phyloP scores from a whole-genome alignment of 345 rosid species.

The Litchi chinensis region DNA sequence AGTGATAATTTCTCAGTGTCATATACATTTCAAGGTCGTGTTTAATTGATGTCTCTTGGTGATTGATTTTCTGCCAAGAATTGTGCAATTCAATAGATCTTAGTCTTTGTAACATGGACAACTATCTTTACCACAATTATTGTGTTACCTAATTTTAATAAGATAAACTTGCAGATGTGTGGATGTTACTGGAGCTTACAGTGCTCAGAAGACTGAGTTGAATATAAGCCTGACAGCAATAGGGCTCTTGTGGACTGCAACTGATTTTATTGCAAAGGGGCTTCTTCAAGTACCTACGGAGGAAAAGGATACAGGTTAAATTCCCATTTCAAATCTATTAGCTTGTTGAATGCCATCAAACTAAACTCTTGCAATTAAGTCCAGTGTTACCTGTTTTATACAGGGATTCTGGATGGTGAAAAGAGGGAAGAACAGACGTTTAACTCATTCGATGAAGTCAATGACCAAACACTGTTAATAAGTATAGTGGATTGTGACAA shows the following conservation, averaged over 20 bases:
- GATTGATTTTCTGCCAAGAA: constrained; percentile 10
- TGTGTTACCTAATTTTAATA: constrained; percentile 6
- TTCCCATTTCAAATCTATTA: constrained; percentile 10
- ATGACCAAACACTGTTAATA: constrained; percentile 32
- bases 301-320: constrained; percentile 62
- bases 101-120: constrained; percentile 10
- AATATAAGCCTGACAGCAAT: constrained; percentile 96
- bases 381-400: constrained; percentile 17
- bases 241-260: constrained; percentile 90
- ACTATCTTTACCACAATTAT: background rate
- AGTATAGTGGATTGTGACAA: constrained; percentile 56
- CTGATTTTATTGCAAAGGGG: constrained; percentile 89
- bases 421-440: constrained; percentile 39
- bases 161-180: constrained; percentile 70
- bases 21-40: constrained; percentile 3
- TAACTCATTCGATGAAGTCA: constrained; percentile 32
- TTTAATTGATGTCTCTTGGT: background rate
- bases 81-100: constrained; percentile 5
- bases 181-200: constrained; percentile 97
- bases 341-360: background rate
- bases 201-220: constrained; percentile 88
- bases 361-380: constrained; percentile 14
- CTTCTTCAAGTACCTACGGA: constrained; percentile 43
- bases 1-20: background rate
- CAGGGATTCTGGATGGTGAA: constrained; percentile 48